Percentiles rank a stretch among this genome's conserved stretches.
Conservation (phyloP, 345 rosid genomes). For the Citrus hindsii region DNA sequence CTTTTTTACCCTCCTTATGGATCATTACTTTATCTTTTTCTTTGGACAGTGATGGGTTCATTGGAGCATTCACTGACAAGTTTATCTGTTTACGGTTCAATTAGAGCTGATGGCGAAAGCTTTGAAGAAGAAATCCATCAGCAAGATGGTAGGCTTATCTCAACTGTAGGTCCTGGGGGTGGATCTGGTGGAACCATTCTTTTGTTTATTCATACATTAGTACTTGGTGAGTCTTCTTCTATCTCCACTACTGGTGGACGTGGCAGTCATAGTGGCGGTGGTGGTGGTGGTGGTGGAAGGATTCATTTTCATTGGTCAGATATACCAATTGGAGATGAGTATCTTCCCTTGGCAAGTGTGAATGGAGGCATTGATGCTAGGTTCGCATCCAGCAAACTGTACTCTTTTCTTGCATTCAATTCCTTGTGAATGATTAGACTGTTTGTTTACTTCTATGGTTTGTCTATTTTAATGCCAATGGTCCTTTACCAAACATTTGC, state of each 20-base stretch:
- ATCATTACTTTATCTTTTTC: constrained; percentile 2
- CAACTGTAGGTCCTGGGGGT: constrained; percentile 78
- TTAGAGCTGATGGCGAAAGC: constrained; percentile 83
- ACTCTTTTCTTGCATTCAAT: background rate
- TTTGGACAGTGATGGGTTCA: constrained; percentile 85
- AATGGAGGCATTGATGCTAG: constrained; percentile 67
- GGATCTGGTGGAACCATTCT: constrained; percentile 96
- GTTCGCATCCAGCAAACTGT: constrained; percentile 35
- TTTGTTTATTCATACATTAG: constrained; percentile 54
- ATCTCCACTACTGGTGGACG: constrained; percentile 75
- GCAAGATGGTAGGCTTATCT: constrained; percentile 24
- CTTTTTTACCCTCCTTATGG: background rate
- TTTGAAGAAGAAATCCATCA: constrained; percentile 47
- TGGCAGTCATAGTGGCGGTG: constrained; percentile 77
- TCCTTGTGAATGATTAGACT: background rate
- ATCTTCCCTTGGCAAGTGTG: constrained; percentile 73
- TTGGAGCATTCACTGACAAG: constrained; percentile 77
- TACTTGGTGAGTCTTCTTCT: constrained; percentile 47
- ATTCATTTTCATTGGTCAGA: constrained; percentile 90
- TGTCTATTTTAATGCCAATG: background rate
- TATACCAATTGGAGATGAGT: constrained; percentile 73
- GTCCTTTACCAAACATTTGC: background rate
- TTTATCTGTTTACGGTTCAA: constrained; percentile 70
- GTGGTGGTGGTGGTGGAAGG: constrained; percentile 98
- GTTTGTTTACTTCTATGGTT: background rate